phyloP scores from a whole-genome alignment of 495 filamentous ascomycete genomes.

The Aspergillus haitiensis region DNA sequence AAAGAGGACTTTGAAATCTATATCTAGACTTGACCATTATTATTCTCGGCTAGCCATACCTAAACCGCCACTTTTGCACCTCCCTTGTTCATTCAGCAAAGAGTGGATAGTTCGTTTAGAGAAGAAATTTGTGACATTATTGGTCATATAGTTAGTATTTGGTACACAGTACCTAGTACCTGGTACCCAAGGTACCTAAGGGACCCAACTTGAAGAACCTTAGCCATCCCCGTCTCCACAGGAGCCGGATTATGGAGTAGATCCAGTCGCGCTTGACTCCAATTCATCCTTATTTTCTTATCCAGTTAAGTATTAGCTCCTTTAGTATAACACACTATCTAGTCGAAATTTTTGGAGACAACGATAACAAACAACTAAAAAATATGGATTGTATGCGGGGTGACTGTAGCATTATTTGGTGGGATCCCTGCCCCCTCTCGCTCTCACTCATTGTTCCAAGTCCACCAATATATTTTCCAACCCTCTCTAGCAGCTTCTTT shows the following conservation, averaged over 20 bases:
- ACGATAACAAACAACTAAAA: too few relatives aligned
- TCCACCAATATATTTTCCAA: neutral
- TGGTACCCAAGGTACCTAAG: neutral
- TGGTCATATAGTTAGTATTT: too few relatives aligned
- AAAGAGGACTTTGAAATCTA: too few relatives aligned
- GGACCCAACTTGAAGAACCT: neutral
- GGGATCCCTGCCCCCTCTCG: neutral
- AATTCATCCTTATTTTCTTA: neutral
- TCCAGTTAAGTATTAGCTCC: neutral
- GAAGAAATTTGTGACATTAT: too few relatives aligned
- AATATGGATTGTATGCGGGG: too few relatives aligned
- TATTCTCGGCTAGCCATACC: neutral
- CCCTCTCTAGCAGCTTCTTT: neutral
- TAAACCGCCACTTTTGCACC: slow-evolving; percentile 17
- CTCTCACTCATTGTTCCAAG: neutral
- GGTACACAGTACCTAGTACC: too few relatives aligned
- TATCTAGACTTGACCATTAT: neutral
- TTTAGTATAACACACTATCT: neutral
- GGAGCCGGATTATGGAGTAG: too few relatives aligned
- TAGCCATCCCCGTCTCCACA: too few relatives aligned
- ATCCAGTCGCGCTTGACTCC: neutral
- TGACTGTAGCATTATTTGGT: too few relatives aligned
- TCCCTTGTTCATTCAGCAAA: too few relatives aligned
- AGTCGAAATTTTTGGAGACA: neutral
- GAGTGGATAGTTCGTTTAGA: neutral